Conservation (phyloP, 1,284 basidiomycete species). For the Naganishia sp. region DNA sequence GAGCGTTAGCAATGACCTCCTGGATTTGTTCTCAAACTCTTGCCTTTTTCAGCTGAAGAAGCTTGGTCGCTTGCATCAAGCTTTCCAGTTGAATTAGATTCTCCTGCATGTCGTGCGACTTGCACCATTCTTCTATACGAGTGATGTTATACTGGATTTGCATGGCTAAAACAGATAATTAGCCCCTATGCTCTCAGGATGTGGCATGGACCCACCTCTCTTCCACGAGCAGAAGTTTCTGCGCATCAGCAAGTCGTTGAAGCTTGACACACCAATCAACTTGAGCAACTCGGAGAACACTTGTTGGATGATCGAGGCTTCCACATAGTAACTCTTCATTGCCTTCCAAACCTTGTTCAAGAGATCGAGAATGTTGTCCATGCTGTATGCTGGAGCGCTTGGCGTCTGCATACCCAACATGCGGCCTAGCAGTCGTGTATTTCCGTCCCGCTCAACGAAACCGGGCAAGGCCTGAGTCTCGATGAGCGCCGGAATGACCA, state of each 20-base stretch:
- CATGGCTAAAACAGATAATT: constrained; percentile 67
- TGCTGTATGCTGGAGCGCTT: constrained; percentile 85
- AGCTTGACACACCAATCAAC: constrained; percentile 93
- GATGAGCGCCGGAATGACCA: constrained; percentile 97
- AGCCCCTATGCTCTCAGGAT: neutral
- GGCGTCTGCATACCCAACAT: constrained; percentile 73
- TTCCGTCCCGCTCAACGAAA: constrained; percentile 91
- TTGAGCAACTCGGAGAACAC: constrained; percentile 90
- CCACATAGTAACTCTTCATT: constrained; percentile 98
- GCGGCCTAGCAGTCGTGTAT: constrained; percentile 87
- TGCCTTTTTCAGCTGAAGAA: constrained; percentile 97
- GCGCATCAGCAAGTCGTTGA: constrained; percentile 98
- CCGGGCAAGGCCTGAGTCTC: constrained; percentile 97
- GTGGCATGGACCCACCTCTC: constrained; percentile 66
- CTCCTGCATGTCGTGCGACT: constrained; percentile 98
- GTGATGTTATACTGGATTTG: constrained; percentile 99
- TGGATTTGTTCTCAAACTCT: constrained; percentile 35
- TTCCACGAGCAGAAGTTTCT: constrained; percentile 99
- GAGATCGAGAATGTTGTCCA: constrained; percentile 97
- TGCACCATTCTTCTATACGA: constrained; percentile 91
- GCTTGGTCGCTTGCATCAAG: constrained; percentile 98
- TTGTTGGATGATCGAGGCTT: constrained; percentile 95
- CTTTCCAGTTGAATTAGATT: constrained; percentile 97
- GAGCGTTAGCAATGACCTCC: too few species aligned
- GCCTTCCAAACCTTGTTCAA: constrained; percentile 99